These are phyloP conservation scores for Claviceps digitariae DNA, from an alignment of 2,329 filamentous ascomycete genomes.

Conservation along the genomic window DNA sequence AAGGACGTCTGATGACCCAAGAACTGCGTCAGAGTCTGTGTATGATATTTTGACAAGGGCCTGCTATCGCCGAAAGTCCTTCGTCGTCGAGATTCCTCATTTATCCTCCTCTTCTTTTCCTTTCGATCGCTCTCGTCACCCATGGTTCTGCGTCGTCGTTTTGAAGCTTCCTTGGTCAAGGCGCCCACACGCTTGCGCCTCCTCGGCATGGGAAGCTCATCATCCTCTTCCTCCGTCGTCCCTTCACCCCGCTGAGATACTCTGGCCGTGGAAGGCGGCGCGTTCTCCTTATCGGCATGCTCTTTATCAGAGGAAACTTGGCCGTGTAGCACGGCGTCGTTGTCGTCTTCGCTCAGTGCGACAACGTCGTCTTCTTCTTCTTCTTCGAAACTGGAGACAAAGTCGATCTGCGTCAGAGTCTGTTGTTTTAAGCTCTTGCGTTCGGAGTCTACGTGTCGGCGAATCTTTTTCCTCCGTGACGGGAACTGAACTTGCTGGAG, in stretches of 20 bases:
- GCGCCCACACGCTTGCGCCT: constrained; percentile 11
- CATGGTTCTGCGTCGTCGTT: constrained; percentile 1
- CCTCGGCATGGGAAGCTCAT: constrained; percentile 12
- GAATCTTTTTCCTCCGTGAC: constrained; percentile 18
- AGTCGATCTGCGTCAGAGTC: constrained; percentile 30
- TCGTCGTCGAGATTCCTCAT: constrained; percentile 13
- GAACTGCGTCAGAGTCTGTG: constrained; percentile 30
- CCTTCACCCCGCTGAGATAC: neutral
- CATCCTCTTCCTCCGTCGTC: constrained; percentile 6
- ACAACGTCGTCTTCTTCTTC: constrained; percentile 13
- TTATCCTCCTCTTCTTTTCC: neutral
- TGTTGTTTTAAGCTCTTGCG: constrained; percentile 22
- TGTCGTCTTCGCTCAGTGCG: constrained; percentile 15
- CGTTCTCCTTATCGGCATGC: constrained; percentile 9
- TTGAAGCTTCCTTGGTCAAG: neutral
- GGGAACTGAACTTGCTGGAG: constrained; percentile 28
- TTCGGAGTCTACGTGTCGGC: constrained; percentile 20
- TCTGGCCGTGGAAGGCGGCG: neutral
- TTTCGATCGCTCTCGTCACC: constrained; percentile 5
- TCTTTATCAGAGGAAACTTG: neutral
- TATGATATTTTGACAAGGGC: constrained; percentile 22
- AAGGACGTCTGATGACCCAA: constrained; percentile 14
- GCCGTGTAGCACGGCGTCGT: neutral
- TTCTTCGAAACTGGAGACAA: constrained; percentile 22
- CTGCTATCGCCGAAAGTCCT: constrained; percentile 19